These are phyloP conservation scores for Zea mays DNA, from an alignment of 176 grass and related monocot genomes.

Conservation along the genomic window Zm-B73-REFERENCE-NAM-5.0 NC_050098.1:130307501-130308000, in stretches of 20 bases:
- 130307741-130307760: neutral
- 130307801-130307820: neutral
- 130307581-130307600: slow-evolving; percentile 16
- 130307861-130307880: too few relatives aligned
- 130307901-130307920: neutral
- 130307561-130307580: slow-evolving; percentile 1
- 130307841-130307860: too few relatives aligned
- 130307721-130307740: neutral
- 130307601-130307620: neutral
- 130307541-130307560: neutral
- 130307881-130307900: neutral
- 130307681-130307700: neutral
- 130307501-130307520: too few relatives aligned
- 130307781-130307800: neutral
- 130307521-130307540: too few relatives aligned
- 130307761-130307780: neutral
- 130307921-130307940: too few relatives aligned
- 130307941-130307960: neutral
- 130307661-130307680: slow-evolving; percentile 17
- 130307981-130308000: neutral
- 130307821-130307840: neutral
- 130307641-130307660: neutral
- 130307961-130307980: too few relatives aligned
- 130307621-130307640: neutral
- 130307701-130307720: neutral